A percentile compares a stretch with the other conserved stretches of the same genome.
Conservation (phyloP, 306 rosid species). For the Nissolia schottii region DNA sequence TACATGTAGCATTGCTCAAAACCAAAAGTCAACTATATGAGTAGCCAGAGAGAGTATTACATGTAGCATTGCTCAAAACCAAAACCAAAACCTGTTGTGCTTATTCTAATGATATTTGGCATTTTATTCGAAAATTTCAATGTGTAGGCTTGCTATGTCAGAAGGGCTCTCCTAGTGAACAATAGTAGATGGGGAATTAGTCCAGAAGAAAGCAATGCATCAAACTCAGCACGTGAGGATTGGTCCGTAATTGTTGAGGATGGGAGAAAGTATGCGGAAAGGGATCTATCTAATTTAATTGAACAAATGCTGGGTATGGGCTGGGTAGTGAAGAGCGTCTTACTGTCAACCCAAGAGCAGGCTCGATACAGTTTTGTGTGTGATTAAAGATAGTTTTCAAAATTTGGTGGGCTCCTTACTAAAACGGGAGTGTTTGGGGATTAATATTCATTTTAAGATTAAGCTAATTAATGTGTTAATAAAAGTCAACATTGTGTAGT, state of each 20-base stretch:
- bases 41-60: no score
- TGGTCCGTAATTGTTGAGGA: slow-evolving; percentile 61
- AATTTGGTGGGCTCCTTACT: slow-evolving; percentile 24
- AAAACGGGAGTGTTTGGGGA: slow-evolving; percentile 32
- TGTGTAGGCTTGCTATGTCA: slow-evolving; percentile 67
- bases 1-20: no score
- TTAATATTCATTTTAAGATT: neutral
- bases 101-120: neutral
- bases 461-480: neutral
- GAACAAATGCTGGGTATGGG: slow-evolving; percentile 56
- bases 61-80: no score
- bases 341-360: slow-evolving; percentile 57
- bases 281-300: slow-evolving; percentile 37
- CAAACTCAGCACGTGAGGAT: slow-evolving; percentile 38
- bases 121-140: neutral
- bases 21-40: no score
- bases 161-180: slow-evolving; percentile 39
- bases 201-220: slow-evolving; percentile 21
- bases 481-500: neutral
- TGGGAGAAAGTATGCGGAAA: slow-evolving; percentile 50
- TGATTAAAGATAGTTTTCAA: slow-evolving; percentile 35
- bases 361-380: slow-evolving; percentile 54
- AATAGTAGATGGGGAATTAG: slow-evolving; percentile 33
- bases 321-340: slow-evolving; percentile 66
- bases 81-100: neutral